phyloP scores from a whole-genome alignment of 2,329 filamentous ascomycete species.

The Hymenoscyphus scutula region DNA sequence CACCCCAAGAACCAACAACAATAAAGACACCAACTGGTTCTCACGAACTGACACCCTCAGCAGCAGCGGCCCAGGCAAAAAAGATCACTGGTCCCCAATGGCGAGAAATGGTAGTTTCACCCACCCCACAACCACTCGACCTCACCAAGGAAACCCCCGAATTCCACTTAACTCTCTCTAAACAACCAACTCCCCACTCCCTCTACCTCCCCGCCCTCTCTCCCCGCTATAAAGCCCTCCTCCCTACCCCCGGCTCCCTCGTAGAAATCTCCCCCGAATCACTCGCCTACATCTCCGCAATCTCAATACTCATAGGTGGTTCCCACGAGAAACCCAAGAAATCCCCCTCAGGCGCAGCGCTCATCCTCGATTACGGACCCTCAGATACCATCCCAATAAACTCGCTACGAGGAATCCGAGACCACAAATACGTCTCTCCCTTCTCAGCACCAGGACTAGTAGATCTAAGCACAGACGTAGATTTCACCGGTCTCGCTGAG shows the following conservation, averaged over 20 bases:
- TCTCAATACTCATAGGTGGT: conserved; percentile 82
- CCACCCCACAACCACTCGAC: conserved; percentile 56
- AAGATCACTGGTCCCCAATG: conserved; percentile 57
- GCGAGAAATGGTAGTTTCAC: conserved; percentile 78
- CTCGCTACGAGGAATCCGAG: conserved; percentile 83
- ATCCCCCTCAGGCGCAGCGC: conserved; percentile 73
- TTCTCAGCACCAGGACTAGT: conserved; percentile 78
- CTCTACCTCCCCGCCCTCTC: conserved; percentile 82
- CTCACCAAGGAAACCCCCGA: conserved; percentile 60
- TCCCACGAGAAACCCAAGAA: conserved; percentile 53
- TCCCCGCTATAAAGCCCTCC: conserved; percentile 73
- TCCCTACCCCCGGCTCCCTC: conserved; percentile 59
- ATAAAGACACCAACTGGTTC: conserved; percentile 43
- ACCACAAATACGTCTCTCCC: conserved; percentile 73
- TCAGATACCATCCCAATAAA: conserved; percentile 76
- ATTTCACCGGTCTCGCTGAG: conserved; percentile 85
- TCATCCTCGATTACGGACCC: conserved; percentile 96
- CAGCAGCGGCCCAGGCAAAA: conserved; percentile 21
- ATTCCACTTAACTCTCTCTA: conserved; percentile 81
- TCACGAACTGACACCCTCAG: conserved; percentile 38
- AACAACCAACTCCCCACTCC: conserved; percentile 74
- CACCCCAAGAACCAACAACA: conserved; percentile 36
- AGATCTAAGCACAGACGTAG: conserved; percentile 89
- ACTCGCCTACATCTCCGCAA: conserved; percentile 73
- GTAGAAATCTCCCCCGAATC: conserved; percentile 92